A percentile compares a stretch with the other conserved stretches of the same genome.
Conservation (phyloP, 768 basidiomycete genomes). For the Tephrocybe sp. region DNA sequence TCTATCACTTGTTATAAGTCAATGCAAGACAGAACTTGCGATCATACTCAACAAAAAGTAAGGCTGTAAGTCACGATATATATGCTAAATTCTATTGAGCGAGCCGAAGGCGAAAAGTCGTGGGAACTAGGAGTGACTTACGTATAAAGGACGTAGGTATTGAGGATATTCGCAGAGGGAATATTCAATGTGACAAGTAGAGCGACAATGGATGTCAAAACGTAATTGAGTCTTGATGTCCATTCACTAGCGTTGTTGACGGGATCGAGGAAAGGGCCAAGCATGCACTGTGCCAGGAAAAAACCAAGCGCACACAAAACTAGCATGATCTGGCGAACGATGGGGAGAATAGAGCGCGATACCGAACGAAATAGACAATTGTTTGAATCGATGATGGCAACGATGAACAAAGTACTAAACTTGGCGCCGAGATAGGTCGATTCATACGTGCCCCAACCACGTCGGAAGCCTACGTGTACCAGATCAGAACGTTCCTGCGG, state of each 20-base stretch:
- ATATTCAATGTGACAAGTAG: constrained; percentile 59
- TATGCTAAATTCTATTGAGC: constrained; percentile 27
- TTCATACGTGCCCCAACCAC: constrained; percentile 66
- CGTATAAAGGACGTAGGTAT: constrained; percentile 65
- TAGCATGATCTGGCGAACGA: constrained; percentile 62
- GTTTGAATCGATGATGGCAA: constrained; percentile 64
- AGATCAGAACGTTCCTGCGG: not conserved
- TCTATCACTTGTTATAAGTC: constrained; percentile 36
- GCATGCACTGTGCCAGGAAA: constrained; percentile 57
- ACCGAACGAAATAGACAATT: constrained; percentile 70
- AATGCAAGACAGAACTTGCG: not conserved
- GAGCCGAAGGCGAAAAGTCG: not conserved
- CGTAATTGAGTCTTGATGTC: constrained; percentile 68
- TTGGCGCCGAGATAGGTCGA: constrained; percentile 69
- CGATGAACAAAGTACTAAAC: constrained; percentile 59
- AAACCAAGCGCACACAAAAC: constrained; percentile 55
- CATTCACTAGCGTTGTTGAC: constrained; percentile 76
- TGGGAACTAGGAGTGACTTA: constrained; percentile 29
- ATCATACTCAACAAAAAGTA: constrained; percentile 49
- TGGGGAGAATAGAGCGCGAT: constrained; percentile 44
- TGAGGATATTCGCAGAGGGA: constrained; percentile 50
- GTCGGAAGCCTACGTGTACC: constrained; percentile 53
- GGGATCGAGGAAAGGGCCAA: constrained; percentile 65
- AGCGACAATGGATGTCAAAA: constrained; percentile 60
- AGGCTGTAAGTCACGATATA: constrained; percentile 64